Base-by-base conservation (phyloP, 352 stramenopile genomes). In the Pythium angustatum region DNA sequence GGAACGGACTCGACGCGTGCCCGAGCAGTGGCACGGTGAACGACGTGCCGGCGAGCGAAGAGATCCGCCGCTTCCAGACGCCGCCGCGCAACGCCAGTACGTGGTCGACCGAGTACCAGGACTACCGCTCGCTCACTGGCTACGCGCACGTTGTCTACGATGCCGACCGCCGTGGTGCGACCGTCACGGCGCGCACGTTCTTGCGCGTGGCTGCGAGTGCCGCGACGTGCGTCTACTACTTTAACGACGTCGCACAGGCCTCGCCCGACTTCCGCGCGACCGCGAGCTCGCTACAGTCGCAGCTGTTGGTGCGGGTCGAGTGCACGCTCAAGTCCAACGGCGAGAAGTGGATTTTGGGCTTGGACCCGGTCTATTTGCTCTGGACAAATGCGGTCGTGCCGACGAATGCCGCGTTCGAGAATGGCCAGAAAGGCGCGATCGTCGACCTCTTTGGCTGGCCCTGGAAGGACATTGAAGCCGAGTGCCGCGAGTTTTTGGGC, bases 391-490 rank as follows among this genome's bases (percentile, higher is more conserved):
- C 68, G 5, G 28, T 57, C 0, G 77, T 90, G 10, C 66, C 64
- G 6, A 72, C 78, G 26, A 58, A 68, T 0, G 54, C 66, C 1
- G 64, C 62, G 0, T 73, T 84, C 54, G 72, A 80, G 17, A 51
- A 63, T 17, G 80, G 82, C 19, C 82, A 91, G 38, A 79, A 76
- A 3, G 82, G 81, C 5, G 81, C 82, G 3, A 83, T 90, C 62
- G 81, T 90, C 8, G 82, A 90, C 27, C 50, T 91, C 12, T 91
- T 91, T 36, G 79, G 79, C 8, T 90, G 81, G 82, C 78, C 82
- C 21, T 87, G 87, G 57, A 60, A 67, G 15, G 82, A 88, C 45
- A 87, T 90, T 31, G 80, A 80, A 24, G 53, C 73, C n/a, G 82
- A 91, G 50, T 91, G 81, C 55, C 44, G 62, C 5, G 71, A 81